Base-by-base conservation (phyloP, 2,329 filamentous ascomycete species). In the Penicillium crustosum region DNA sequence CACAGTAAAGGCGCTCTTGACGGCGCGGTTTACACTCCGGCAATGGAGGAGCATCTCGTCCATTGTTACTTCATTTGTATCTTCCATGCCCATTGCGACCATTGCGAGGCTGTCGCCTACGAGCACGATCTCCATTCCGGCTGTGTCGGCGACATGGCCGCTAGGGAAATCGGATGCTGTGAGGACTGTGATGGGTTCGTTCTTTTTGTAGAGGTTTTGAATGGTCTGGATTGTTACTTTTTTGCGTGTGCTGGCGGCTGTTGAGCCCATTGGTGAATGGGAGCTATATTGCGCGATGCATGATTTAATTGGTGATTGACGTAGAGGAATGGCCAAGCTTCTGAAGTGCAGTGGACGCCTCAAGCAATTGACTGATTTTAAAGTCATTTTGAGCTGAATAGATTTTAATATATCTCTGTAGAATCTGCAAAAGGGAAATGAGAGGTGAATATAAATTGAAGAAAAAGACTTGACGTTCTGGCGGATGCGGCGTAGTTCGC, bases 41-140 rank as follows among this genome's bases (percentile, higher is more conserved):
- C 92, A 97, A 75, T 97, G 93, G 68, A 97, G 77, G 57, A 97
- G 77, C 93, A 99, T 97, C 72, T 97, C 94, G 47, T 97, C 93
- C 49, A 97, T 78, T n/a, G 89, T 72, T 2, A 99, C 84, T 74
- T 96, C 93, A 73, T 88, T 95, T 0, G 93, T 99, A 73, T 97
- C 93, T 68, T 93, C 86, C 90, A 97, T 95, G 33, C 93, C 93
- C 59, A 99, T 78, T 0, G 93, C 91, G 2, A 97, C 93, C 93
- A 99, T 97, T 61, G 93, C 93, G 56, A 97, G 79, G 70, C 91
- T 96, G 75, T 97, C 93, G 21, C 93, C 93, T 4, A 97, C 92
- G 3, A 97, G 83, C 47, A 97, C 80, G 62, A 96, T 86, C 66
- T 97, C 93, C 84, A 97, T 94, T 53, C 93, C 93, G 0, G 92